Percentiles rank a stretch among this genome's conserved stretches.
Evolutionary conservation across 352 stramenopile species (phyloP).

Genomic region (Elongisporangium senticosum): DNA sequence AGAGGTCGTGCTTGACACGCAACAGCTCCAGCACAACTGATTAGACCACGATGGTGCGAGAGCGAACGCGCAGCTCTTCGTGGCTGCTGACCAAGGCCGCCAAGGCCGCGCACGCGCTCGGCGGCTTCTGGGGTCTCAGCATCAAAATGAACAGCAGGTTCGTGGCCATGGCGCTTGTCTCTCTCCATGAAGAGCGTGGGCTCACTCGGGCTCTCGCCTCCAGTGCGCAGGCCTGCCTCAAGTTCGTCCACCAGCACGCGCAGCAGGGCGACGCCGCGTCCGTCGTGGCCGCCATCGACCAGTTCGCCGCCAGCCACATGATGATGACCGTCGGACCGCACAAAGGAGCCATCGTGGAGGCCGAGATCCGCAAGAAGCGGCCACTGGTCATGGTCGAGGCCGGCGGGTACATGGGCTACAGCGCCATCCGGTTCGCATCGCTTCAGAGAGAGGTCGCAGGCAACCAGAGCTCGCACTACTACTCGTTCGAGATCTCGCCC

Average conservation of each 20-base stretch:
- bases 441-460: slow-evolving; percentile 9
- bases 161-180: no score
- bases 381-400: slow-evolving; percentile 17
- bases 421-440: slow-evolving; percentile 15
- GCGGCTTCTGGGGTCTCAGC: no score
- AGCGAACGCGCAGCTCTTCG: no score
- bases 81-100: no score
- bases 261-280: slow-evolving; percentile 11
- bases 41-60: no score
- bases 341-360: slow-evolving; percentile 15
- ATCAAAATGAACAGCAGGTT: no score
- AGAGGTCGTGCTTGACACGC: no score
- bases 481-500: slow-evolving; percentile 15
- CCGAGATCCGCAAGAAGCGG: slow-evolving; percentile 14
- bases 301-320: slow-evolving; percentile 13
- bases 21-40: no score
- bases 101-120: no score
- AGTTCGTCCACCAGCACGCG: slow-evolving; percentile 18
- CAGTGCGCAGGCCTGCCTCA: slow-evolving; percentile 14
- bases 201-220: background rate
- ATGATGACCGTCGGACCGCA: slow-evolving; percentile 18
- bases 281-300: slow-evolving; percentile 13
- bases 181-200: no score
- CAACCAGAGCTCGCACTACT: slow-evolving; percentile 15
- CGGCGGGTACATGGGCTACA: slow-evolving; percentile 20